These are phyloP conservation scores for Fusarium sp. DNA, from an alignment of 2,329 filamentous ascomycete species.

Conservation along the genomic window DNA sequence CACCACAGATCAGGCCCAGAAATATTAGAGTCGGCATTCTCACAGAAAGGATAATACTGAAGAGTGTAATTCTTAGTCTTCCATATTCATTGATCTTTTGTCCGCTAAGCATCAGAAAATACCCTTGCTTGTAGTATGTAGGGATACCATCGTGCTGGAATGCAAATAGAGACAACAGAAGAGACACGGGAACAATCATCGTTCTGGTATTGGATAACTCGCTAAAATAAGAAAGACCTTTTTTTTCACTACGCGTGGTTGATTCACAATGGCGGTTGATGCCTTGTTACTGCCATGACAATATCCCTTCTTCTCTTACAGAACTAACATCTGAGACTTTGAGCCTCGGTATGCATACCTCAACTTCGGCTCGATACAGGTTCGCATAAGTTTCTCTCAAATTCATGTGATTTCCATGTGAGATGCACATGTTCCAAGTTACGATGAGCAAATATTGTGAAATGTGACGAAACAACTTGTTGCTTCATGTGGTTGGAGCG, in stretches of 20 bases:
- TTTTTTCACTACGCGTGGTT: neutral
- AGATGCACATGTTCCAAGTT: rapidly evolving
- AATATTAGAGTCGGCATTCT: no score
- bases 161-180: neutral
- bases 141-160: neutral
- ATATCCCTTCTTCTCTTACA: neutral
- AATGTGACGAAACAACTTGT: neutral
- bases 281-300: neutral
- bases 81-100: no score
- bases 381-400: rapidly evolving
- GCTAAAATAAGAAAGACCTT: neutral
- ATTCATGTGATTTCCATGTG: neutral
- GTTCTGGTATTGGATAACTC: neutral
- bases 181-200: neutral
- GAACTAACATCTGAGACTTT: neutral
- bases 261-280: neutral
- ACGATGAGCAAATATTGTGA: neutral
- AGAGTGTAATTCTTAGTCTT: no score
- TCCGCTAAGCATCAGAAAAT: no score
- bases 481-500: no score
- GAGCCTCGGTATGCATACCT: neutral
- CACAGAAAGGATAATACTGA: no score
- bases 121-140: neutral
- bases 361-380: neutral
- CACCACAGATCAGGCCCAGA: no score